Evolutionary conservation across 176 grass and related monocot species (phyloP), one percentile per base, ranked within the genome.

Genomic region (Aegilops longissima): DNA sequence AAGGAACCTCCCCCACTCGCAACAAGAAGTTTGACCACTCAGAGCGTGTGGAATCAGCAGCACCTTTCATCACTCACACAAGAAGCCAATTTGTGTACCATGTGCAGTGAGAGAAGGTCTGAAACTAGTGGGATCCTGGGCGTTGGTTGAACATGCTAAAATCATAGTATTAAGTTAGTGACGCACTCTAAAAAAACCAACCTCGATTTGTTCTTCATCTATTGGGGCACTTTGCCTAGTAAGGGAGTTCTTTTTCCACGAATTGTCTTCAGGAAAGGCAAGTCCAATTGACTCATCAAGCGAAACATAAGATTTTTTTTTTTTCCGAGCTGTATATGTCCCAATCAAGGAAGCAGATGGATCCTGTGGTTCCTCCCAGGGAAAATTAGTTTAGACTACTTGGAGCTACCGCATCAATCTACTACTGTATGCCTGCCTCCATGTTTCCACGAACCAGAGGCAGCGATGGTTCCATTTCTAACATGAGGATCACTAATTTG

Each of bases 11-110:
- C 23, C 63, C 76, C 54, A 39, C 21, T 25, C 25, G 78, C 68
- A 90, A 66, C 79, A 73, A 73, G 54, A 88, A 78, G 82, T 85
- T 88, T 88, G 90, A 91, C 86, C 85, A 56, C 68, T 71, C 81
- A 45, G 80, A 71, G 64, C 72, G 42, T 82, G 86, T 85, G 25
- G 82, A 92, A 85, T 49, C 78, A 88, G 73, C 78, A 77, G 35
- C 76, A 24, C 33, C 61, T 85, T 85, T 70, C 70, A 31, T 81
- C 61, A 24, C 12, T 42, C 42, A 25, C 85, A 85, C 51, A 85
- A 71, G 77, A 88, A 85, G 86, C 52, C 63, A 88, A 71, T 20
- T 85, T 85, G 85, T 66, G 31, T 68, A 87, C 45, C 73, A 52
- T 76, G 54, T 81, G 54, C 63, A 65, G 38, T 23, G 54, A 72